A percentile compares a stretch with the other conserved stretches of the same genome.
Evolutionary conservation across 2,329 filamentous ascomycete genomes (phyloP).

Genomic region (Ophiocordyceps robertsii): DNA sequence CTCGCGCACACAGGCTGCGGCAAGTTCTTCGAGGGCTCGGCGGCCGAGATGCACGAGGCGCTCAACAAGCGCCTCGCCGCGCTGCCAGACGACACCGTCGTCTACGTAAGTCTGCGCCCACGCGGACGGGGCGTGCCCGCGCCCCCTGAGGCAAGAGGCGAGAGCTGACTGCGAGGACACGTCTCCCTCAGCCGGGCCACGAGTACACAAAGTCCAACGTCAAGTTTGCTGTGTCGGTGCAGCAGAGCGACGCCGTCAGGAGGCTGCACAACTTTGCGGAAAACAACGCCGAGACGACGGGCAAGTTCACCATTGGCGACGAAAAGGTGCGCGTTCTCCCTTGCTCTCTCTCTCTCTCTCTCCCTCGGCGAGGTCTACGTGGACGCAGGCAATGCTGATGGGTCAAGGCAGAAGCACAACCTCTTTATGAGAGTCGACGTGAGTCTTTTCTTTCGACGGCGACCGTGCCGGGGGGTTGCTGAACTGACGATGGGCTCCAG

Average conservation of each 20-base stretch:
- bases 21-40: conserved; percentile 86
- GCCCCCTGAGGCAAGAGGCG: too few relatives aligned
- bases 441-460: conserved; percentile 17
- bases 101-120: conserved; percentile 51
- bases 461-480: too few relatives aligned
- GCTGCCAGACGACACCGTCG: conserved; percentile 79
- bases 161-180: background rate
- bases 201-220: conserved; percentile 98
- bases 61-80: conserved; percentile 72
- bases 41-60: conserved; percentile 84
- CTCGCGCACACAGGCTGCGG: conserved; percentile 56
- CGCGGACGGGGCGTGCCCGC: too few relatives aligned
- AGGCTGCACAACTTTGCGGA: conserved; percentile 66
- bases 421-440: conserved; percentile 87
- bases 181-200: conserved; percentile 58
- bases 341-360: too few relatives aligned
- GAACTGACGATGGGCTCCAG: conserved; percentile 20
- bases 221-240: conserved; percentile 68
- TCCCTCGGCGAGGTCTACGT: too few relatives aligned
- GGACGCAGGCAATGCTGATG: background rate
- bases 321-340: conserved; percentile 56
- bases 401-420: conserved; percentile 58
- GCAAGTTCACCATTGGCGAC: conserved; percentile 91
- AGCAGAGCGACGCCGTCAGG: conserved; percentile 62
- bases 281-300: conserved; percentile 76